These are phyloP conservation scores for Madurella fahalii DNA, from an alignment of 2,329 filamentous ascomycete genomes.

Conservation along the genomic window DNA sequence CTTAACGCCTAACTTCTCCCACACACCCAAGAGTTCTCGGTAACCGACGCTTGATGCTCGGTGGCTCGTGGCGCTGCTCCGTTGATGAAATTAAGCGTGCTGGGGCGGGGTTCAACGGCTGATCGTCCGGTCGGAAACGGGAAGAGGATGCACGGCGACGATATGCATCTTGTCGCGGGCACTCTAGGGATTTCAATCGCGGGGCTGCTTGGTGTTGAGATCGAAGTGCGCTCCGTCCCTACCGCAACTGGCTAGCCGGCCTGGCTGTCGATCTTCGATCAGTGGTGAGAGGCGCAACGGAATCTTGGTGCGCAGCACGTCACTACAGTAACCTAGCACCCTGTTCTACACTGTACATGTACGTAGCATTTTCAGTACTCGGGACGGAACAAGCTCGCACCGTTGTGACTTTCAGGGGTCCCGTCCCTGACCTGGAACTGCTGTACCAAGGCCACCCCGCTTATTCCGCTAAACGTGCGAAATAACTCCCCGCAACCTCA, in stretches of 20 bases:
- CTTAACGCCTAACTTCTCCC: neutral
- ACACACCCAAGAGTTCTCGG: neutral
- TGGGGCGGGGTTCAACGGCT: constrained; percentile 16
- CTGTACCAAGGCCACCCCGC: neutral
- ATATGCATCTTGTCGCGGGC: constrained; percentile 18
- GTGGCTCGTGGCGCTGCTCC: neutral
- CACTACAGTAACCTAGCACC: constrained; percentile 10
- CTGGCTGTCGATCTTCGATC: neutral
- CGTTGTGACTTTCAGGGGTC: neutral
- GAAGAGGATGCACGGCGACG: constrained; percentile 2
- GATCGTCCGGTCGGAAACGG: constrained; percentile 5
- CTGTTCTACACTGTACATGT: neutral
- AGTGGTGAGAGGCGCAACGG: neutral
- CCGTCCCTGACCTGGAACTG: neutral
- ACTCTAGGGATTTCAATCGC: neutral
- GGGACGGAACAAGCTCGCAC: constrained; percentile 11
- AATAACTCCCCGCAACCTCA: too few relatives aligned
- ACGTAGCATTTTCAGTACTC: neutral
- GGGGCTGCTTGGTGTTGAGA: neutral
- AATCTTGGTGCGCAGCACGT: constrained; percentile 15
- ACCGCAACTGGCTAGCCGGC: neutral
- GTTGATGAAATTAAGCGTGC: neutral
- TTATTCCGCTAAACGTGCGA: too few relatives aligned
- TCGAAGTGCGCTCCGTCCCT: neutral
- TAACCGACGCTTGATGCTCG: neutral